Evolutionary conservation across 352 stramenopile species (phyloP), one percentile per base, ranked within the genome.

Genomic region (Pythium angustatum): DNA sequence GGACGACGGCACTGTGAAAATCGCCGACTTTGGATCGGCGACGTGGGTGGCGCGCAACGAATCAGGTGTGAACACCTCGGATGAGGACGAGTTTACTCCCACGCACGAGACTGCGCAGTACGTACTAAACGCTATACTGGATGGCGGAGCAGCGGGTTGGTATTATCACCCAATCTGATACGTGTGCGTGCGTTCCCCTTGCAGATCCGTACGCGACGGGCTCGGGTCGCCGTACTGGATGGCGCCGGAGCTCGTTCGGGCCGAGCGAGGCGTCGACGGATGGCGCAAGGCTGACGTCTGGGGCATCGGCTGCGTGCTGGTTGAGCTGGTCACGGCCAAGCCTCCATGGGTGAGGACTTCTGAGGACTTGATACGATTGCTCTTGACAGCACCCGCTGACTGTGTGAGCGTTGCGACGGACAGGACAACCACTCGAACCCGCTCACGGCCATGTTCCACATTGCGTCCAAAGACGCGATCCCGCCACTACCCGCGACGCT

Each of bases 141-240:
- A 53, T 19, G 28, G 7, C 17, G 11, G 17, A 11, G 7, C 36
- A 3, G 36, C 36, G 11, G 36, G n/a, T n/a, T 69, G 61, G 19
- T 53, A 8, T 36, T 21, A 30, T n/a, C n/a, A n/a, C n/a, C n/a
- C n/a, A n/a, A n/a, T n/a, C n/a, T n/a, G n/a, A n/a, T n/a, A n/a
- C n/a, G n/a, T n/a, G n/a, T n/a, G n/a, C n/a, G n/a, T n/a, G n/a
- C n/a, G n/a, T n/a, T n/a, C n/a, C n/a, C n/a, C n/a, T n/a, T n/a
- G 38, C 22, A 91, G 80, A 47, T 92, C 83, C 0, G 81, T 89
- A 22, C 75, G 80, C 24, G 79, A 93, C 56, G 82, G 84, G 14
- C 62, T 91, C n/a, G 88, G 96, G 0, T 98, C 88, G 17, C 91
- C 94, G n/a, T 97, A 96, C 62, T 98, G 91, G 91, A 98, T 98